Conservation (phyloP, 2,329 filamentous ascomycete genomes). For the Beauveria pseudobassiana region DNA sequence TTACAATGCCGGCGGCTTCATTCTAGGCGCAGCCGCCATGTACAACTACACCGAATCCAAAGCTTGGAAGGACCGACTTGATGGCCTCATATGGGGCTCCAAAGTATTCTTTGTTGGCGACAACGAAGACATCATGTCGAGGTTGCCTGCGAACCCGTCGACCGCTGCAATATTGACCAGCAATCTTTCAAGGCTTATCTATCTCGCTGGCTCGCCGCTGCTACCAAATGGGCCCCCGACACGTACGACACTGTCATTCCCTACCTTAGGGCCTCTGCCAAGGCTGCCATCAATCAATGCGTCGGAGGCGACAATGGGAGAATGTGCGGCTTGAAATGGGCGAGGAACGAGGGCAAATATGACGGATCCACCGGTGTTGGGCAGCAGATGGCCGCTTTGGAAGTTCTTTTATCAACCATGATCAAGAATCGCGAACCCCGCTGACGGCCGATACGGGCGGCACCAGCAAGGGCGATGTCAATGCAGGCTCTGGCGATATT, state of each 20-base stretch:
- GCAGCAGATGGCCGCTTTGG: conserved; percentile 63
- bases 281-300: conserved; percentile 50
- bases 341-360: conserved; percentile 36
- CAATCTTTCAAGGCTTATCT: conserved; percentile 58
- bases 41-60: conserved; percentile 51
- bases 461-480: conserved; percentile 42
- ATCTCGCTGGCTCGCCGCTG: conserved; percentile 53
- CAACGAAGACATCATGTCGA: conserved; percentile 54
- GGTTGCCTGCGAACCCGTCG: conserved; percentile 54
- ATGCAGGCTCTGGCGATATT: conserved; percentile 39
- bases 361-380: conserved; percentile 57
- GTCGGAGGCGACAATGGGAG: conserved; percentile 47
- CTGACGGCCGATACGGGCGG: conserved; percentile 49
- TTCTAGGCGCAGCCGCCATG: conserved; percentile 61
- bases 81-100: conserved; percentile 47
- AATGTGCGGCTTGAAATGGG: conserved; percentile 56
- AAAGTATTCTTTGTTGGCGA: conserved; percentile 47
- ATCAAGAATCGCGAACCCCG: conserved; percentile 37
- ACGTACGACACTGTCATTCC: conserved; percentile 46
- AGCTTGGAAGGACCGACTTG: conserved; percentile 51
- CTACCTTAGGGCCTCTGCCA: conserved; percentile 46
- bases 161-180: conserved; percentile 55
- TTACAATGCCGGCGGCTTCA: conserved; percentile 60
- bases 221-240: conserved; percentile 57
- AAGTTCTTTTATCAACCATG: conserved; percentile 56